Percentiles rank a stretch among this genome's conserved stretches.
Conservation (phyloP, 2,329 filamentous ascomycete genomes). For the Calonectria henricotiae region DNA sequence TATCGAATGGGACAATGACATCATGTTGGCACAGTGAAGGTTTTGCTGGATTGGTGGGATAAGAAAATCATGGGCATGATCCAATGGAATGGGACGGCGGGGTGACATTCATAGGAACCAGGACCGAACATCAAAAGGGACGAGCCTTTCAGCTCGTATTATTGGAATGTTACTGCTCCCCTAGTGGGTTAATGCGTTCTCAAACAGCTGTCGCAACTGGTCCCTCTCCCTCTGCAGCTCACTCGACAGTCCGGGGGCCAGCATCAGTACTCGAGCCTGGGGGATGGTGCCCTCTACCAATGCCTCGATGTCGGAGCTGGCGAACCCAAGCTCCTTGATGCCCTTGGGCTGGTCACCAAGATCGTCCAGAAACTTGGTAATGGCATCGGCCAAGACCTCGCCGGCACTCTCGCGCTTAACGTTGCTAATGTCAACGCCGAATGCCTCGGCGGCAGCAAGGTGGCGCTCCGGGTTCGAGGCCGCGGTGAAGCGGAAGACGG, state of each 20-base stretch:
- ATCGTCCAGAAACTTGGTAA: slow-evolving; percentile 84
- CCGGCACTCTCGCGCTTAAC: slow-evolving; percentile 93
- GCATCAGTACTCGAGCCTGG: slow-evolving; percentile 90
- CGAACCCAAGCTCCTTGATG: slow-evolving; percentile 87
- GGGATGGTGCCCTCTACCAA: slow-evolving; percentile 96
- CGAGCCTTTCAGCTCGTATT: neutral
- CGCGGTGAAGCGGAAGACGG: slow-evolving; percentile 94
- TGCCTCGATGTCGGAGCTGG: slow-evolving; percentile 80
- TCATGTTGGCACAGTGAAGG: neutral
- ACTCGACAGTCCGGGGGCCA: slow-evolving; percentile 85
- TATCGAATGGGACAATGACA: neutral
- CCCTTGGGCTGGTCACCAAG: slow-evolving; percentile 94
- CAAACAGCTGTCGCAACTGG: slow-evolving; percentile 80
- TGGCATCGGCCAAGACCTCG: slow-evolving; percentile 87
- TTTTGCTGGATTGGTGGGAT: neutral
- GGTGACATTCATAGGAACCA: neutral
- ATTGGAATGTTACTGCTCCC: neutral
- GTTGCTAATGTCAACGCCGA: slow-evolving; percentile 90
- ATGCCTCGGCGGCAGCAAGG: slow-evolving; percentile 88
- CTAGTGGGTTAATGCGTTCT: slow-evolving; percentile 68
- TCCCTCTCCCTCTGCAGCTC: slow-evolving; percentile 81
- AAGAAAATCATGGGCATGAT: neutral
- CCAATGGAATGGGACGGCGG: neutral
- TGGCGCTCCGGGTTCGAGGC: slow-evolving; percentile 95
- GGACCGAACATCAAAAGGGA: neutral